Conservation (phyloP, 768 basidiomycete species). For the Hysterangium stoloniferum region DNA sequence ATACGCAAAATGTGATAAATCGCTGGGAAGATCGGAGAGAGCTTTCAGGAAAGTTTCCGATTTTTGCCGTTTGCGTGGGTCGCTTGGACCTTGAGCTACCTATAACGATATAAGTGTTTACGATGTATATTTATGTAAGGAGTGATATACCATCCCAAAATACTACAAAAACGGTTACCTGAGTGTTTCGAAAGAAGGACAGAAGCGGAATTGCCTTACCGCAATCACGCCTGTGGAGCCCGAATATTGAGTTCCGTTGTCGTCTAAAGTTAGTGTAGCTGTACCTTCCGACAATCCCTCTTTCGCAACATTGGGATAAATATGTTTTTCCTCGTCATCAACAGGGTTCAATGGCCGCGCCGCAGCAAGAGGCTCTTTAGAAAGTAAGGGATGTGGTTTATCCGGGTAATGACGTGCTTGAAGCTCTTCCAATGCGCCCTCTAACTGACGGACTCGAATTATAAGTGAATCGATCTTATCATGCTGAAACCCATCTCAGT, state of each 20-base stretch:
- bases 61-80: too few species aligned
- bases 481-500: constrained; percentile 31
- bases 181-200: too few species aligned
- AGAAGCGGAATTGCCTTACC: not conserved
- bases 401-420: constrained; percentile 41
- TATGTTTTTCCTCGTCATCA: too few species aligned
- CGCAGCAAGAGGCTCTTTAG: constrained; percentile 52
- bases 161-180: too few species aligned
- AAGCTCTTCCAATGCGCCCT: constrained; percentile 53
- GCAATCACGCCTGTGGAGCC: constrained; percentile 4
- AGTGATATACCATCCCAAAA: too few species aligned
- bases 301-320: too few species aligned
- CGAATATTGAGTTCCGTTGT: not conserved
- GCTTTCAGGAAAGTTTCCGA: too few species aligned
- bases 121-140: too few species aligned
- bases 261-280: constrained; percentile 35
- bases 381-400: constrained; percentile 51
- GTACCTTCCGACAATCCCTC: constrained; percentile 40
- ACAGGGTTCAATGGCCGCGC: constrained; percentile 63
- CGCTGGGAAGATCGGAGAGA: constrained; percentile 1
- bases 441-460: constrained; percentile 55
- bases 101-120: too few species aligned
- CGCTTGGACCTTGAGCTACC: too few species aligned
- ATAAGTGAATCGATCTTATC: constrained; percentile 58
- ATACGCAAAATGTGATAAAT: constrained; percentile 6